phyloP scores from a whole-genome alignment of 1,284 basidiomycete species.

The Exobasidium rhododendri region DNA sequence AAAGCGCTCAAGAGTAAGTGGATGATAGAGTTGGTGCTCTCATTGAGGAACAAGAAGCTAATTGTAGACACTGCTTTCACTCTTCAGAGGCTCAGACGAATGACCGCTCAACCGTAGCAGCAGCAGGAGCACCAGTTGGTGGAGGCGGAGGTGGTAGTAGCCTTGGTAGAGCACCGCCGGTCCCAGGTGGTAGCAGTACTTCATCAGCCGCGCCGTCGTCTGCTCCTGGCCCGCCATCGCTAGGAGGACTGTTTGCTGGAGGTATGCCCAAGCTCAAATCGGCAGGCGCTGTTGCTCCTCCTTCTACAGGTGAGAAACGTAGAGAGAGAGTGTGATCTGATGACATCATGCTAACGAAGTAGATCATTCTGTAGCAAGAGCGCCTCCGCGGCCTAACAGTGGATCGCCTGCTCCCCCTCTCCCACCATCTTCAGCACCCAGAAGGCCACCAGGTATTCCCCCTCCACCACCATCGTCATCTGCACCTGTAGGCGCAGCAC shows the following conservation, averaged over 20 bases:
- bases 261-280: slow-evolving; percentile 80
- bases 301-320: not conserved
- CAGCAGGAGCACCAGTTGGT: slow-evolving; percentile 21
- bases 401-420: slow-evolving; percentile 14
- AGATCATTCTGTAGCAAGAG: not conserved
- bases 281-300: slow-evolving; percentile 8
- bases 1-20: slow-evolving; percentile 39
- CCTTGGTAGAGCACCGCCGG: slow-evolving; percentile 19
- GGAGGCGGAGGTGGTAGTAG: slow-evolving; percentile 16
- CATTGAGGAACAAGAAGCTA: too few relatives aligned
- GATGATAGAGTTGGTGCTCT: too few relatives aligned
- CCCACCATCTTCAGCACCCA: not conserved
- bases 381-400: not conserved
- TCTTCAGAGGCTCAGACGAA: slow-evolving; percentile 29
- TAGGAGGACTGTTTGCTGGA: slow-evolving; percentile 80
- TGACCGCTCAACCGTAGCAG: slow-evolving; percentile 31
- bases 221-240: slow-evolving; percentile 25
- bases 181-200: slow-evolving; percentile 20
- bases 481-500: slow-evolving; percentile 1
- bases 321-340: too few relatives aligned
- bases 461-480: slow-evolving; percentile 9
- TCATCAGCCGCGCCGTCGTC: slow-evolving; percentile 9
- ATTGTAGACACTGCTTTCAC: too few relatives aligned
- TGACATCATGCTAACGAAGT: too few relatives aligned
- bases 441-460: slow-evolving; percentile 2